Evolutionary conservation across 1,284 basidiomycete genomes (phyloP).

Genomic region (Trichosporon sp.): DNA sequence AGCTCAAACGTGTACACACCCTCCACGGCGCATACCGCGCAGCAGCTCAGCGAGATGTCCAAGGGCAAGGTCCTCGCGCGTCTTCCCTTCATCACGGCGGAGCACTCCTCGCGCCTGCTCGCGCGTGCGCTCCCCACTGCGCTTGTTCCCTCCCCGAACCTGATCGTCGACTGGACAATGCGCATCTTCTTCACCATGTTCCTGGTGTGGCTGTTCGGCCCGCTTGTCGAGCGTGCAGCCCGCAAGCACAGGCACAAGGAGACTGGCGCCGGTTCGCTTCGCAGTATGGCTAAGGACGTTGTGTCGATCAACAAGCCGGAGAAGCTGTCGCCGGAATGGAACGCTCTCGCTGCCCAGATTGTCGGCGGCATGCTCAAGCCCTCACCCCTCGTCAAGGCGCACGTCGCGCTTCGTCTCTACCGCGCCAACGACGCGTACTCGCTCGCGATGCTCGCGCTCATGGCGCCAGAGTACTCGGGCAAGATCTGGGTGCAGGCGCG

Average conservation of each 20-base stretch:
- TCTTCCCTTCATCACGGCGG: constrained; percentile 50
- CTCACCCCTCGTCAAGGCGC: constrained; percentile 33
- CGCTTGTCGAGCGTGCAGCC: constrained; percentile 32
- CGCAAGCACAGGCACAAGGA: constrained; percentile 32
- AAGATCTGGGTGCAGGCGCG: constrained; percentile 47
- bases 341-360: constrained; percentile 39
- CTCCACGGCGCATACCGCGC: constrained; percentile 7
- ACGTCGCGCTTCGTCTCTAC: constrained; percentile 42
- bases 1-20: constrained; percentile 35
- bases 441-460: constrained; percentile 47
- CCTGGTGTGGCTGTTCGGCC: constrained; percentile 39
- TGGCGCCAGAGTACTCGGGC: constrained; percentile 39
- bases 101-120: constrained; percentile 48
- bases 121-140: constrained; percentile 38
- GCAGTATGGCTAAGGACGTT: constrained; percentile 33
- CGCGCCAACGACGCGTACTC: constrained; percentile 40
- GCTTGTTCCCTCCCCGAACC: constrained; percentile 39
- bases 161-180: constrained; percentile 50
- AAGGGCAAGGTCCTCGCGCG: constrained; percentile 42
- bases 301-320: constrained; percentile 23
- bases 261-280: constrained; percentile 31
- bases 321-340: constrained; percentile 34
- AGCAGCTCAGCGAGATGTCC: constrained; percentile 24
- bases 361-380: constrained; percentile 37
- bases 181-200: constrained; percentile 43